Evolutionary conservation across 768 basidiomycete genomes (phyloP).

Genomic region (Leccinellum albellum): DNA sequence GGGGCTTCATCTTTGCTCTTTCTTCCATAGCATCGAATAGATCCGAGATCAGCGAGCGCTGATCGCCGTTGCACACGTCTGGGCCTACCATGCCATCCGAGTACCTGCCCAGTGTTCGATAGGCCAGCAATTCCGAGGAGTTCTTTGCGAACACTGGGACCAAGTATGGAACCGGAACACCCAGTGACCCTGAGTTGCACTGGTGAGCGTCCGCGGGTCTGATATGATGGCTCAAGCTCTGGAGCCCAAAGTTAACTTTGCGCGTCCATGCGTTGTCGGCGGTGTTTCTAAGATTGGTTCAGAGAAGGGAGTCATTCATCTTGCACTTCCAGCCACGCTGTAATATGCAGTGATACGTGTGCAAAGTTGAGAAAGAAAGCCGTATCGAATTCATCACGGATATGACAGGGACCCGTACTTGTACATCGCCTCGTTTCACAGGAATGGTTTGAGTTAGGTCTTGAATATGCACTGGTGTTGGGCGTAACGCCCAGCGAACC

Average conservation of each 20-base stretch:
- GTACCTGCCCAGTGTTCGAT: constrained; percentile 77
- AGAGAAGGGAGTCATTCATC: constrained; percentile 89
- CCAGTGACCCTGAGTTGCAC: constrained; percentile 81
- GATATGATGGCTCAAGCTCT: background rate
- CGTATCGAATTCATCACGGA: constrained; percentile 91
- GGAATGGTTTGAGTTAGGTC: background rate
- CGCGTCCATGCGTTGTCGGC: background rate
- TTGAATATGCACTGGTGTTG: background rate
- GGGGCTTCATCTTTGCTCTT: background rate
- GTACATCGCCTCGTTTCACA: constrained; percentile 33
- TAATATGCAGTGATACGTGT: constrained; percentile 88
- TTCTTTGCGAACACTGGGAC: constrained; percentile 85
- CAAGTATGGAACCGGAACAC: constrained; percentile 78
- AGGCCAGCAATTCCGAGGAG: constrained; percentile 71
- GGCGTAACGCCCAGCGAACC: constrained; percentile 9
- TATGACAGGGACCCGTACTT: constrained; percentile 53
- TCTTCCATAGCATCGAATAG: background rate
- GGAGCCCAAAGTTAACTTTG: background rate
- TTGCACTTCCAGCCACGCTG: constrained; percentile 77
- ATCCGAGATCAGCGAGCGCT: background rate
- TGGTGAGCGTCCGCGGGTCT: constrained; percentile 49
- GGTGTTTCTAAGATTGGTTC: constrained; percentile 66
- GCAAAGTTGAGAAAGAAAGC: constrained; percentile 71
- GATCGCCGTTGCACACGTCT: background rate
- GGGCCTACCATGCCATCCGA: constrained; percentile 74